These are phyloP conservation scores for Trichoderma sp. DNA, from an alignment of 2,329 filamentous ascomycete genomes.

Conservation along the genomic window DNA sequence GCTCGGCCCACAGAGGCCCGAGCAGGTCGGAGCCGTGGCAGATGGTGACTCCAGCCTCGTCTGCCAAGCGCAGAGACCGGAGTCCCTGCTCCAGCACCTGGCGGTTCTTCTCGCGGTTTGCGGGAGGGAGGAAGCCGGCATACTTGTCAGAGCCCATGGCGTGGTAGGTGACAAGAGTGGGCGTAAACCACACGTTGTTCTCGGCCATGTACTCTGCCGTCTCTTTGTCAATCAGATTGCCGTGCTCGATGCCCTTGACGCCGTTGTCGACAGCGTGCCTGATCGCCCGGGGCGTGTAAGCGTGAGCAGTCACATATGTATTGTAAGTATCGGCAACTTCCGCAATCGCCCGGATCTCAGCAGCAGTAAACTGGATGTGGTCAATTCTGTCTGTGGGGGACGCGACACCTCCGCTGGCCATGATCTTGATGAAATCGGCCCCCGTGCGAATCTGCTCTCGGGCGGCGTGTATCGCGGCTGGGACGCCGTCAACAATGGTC, in stretches of 20 bases:
- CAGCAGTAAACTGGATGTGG: constrained; percentile 57
- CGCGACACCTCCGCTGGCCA: constrained; percentile 59
- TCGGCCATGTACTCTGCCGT: constrained; percentile 54
- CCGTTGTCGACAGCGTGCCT: constrained; percentile 57
- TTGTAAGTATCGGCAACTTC: constrained; percentile 50
- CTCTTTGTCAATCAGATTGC: constrained; percentile 46
- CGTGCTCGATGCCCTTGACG: constrained; percentile 54
- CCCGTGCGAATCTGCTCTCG: constrained; percentile 58
- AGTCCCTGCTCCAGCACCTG: constrained; percentile 52
- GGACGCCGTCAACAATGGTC: constrained; percentile 48
- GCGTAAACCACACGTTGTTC: constrained; percentile 52
- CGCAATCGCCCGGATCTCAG: constrained; percentile 57
- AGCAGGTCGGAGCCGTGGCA: constrained; percentile 53
- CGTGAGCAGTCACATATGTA: constrained; percentile 60
- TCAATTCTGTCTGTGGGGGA: constrained; percentile 57
- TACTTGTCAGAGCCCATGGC: constrained; percentile 50
- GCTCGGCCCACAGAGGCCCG: constrained; percentile 36
- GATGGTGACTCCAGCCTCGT: constrained; percentile 55
- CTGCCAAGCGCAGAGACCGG: constrained; percentile 49
- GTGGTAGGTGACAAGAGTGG: constrained; percentile 56
- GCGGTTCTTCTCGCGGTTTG: constrained; percentile 52
- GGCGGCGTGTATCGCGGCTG: constrained; percentile 53
- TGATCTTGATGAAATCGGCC: constrained; percentile 64
- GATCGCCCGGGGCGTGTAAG: constrained; percentile 58
- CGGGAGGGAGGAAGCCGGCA: constrained; percentile 46